Conservation (phyloP, 2,329 filamentous ascomycete genomes). For the Ramularia collo-cygni region DNA sequence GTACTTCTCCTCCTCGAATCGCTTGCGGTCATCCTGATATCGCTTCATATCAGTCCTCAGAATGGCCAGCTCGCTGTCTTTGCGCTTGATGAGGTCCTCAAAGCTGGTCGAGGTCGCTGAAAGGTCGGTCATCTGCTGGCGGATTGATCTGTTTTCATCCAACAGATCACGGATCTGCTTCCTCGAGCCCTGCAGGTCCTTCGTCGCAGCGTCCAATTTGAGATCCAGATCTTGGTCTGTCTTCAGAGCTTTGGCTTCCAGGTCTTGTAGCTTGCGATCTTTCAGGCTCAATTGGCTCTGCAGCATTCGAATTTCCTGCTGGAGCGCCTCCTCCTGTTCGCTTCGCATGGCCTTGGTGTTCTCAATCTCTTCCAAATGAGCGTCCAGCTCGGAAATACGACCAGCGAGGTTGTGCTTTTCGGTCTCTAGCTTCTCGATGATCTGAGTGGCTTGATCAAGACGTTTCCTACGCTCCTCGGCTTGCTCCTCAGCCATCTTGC, state of each 20-base stretch:
- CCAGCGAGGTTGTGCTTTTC: conserved; percentile 72
- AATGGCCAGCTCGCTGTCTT: conserved; percentile 85
- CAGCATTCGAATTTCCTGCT: conserved; percentile 82
- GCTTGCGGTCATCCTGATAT: conserved; percentile 70
- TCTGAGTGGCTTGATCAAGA: conserved; percentile 80
- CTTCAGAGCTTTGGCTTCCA: conserved; percentile 76
- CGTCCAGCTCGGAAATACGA: conserved; percentile 63
- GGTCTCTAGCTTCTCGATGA: conserved; percentile 77
- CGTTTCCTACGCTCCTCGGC: conserved; percentile 72
- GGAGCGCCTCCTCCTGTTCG: conserved; percentile 66
- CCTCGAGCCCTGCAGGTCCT: conserved; percentile 69
- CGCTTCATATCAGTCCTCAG: conserved; percentile 79
- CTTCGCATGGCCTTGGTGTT: conserved; percentile 65
- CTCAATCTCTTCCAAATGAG: conserved; percentile 63
- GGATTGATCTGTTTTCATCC: conserved; percentile 73
- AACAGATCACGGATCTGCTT: conserved; percentile 68
- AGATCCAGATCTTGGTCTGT: conserved; percentile 83
- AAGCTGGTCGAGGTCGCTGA: conserved; percentile 91
- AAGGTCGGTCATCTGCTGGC: conserved; percentile 77
- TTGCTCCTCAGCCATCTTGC: conserved; percentile 81
- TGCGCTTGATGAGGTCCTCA: conserved; percentile 85
- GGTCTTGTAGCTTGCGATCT: conserved; percentile 79
- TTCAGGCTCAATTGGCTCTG: conserved; percentile 84
- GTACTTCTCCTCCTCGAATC: conserved; percentile 71
- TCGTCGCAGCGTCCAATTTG: conserved; percentile 69